phyloP scores from a whole-genome alignment of 371 early-diverging fungal genomes.

The Blakeslea trispora region DNA sequence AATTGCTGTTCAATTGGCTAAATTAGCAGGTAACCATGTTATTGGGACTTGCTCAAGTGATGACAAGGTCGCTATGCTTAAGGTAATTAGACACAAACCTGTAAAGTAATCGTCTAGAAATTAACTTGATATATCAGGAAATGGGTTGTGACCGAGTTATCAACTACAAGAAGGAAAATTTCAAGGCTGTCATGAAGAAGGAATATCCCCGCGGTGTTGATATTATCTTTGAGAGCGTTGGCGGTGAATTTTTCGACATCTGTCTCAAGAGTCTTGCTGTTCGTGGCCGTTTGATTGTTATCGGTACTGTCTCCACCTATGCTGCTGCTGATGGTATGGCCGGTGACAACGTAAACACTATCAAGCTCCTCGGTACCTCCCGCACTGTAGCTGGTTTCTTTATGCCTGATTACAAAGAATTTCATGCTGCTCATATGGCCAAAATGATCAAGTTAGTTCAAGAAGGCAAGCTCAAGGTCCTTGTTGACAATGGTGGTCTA shows the following conservation, averaged over 20 bases:
- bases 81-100: slow-evolving; percentile 15
- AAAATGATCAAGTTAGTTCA: slow-evolving; percentile 31
- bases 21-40: slow-evolving; percentile 51
- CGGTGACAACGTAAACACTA: slow-evolving; percentile 50
- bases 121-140: background rate
- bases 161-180: slow-evolving; percentile 53
- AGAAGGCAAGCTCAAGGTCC: slow-evolving; percentile 41
- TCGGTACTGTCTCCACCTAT: slow-evolving; percentile 58
- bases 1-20: slow-evolving; percentile 54
- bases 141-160: slow-evolving; percentile 52
- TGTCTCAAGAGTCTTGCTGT: slow-evolving; percentile 51
- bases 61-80: slow-evolving; percentile 46
- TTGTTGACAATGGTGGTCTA: slow-evolving; percentile 45
- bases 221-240: slow-evolving; percentile 64
- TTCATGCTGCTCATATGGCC: slow-evolving; percentile 36
- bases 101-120: background rate
- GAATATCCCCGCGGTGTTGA: slow-evolving; percentile 62
- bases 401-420: slow-evolving; percentile 36
- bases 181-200: slow-evolving; percentile 51
- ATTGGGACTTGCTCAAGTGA: slow-evolving; percentile 57
- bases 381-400: slow-evolving; percentile 64
- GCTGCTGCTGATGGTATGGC: slow-evolving; percentile 34
- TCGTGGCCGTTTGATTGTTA: slow-evolving; percentile 61
- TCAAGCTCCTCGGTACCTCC: slow-evolving; percentile 52
- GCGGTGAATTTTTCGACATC: slow-evolving; percentile 56